Evolutionary conservation across 1,139 yeast genomes (phyloP), one percentile per base, ranked within the genome.

Genomic region (Kodamaea ohmeri): DNA sequence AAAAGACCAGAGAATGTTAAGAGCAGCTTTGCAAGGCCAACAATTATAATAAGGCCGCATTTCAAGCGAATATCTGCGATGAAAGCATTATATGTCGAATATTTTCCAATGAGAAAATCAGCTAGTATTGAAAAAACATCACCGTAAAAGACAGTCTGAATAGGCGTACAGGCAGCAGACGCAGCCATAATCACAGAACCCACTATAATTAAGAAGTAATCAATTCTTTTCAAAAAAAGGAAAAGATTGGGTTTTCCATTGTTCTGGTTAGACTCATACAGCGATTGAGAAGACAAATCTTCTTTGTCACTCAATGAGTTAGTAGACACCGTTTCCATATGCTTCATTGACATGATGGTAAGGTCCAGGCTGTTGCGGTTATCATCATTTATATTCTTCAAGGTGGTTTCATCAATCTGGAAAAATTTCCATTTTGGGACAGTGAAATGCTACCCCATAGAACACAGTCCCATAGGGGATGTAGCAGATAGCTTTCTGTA

Each of bases 71-170:
- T 63, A 11, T 69, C 70, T 4, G 52, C 46, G 45, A 78, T 57
- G 44, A 80, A 80, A 0, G 45, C 55, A 1, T 41, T 46, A 9
- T 53, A 43, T 0, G 58, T 41, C 1, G 49, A n/a, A 15, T 58
- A 65, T 1, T 57, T 39, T 0, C 71, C 65, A 1, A 46, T 17
- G 3, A 62, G 56, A 35, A 67, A 70, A 1, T 57, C 49, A 1
- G 78, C 56, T 7, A 88, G 60, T 2, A 71, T 61, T 8, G 67
- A 62, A 51, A 88, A 85, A 1, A 84, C 70, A 41, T 73, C 62
- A 1, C 95, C 95, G 42, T 82, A 75, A 8, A 88, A 51, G 4
- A 84, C 67, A 0, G 94, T 78, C 24, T 80, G 73, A 1, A 76
- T 68, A 0, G 95, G 85, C 0, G 85, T 75, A 0, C 77, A 73